Evolutionary conservation across 176 grass and related monocot species (phyloP), one percentile per base, ranked within the genome.

Genomic region (Pontederia paniculata): DNA sequence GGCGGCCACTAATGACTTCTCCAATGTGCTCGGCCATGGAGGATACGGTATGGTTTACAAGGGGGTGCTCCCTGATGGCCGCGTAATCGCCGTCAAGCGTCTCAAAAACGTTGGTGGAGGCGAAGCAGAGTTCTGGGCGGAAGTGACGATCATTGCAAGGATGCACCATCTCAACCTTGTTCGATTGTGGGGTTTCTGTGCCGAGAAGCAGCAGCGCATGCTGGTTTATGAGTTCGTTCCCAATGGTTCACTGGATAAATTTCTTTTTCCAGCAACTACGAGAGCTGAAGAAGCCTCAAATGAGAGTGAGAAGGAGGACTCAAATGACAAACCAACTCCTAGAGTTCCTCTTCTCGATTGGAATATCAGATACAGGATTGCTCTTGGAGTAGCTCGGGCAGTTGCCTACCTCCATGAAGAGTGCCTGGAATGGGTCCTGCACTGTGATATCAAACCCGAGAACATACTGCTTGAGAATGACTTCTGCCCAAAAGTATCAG

Each of bases 81-180:
- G 89, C 13, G 81, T 75, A 16, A 80, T 95, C 12, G 89, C 89
- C 0, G 89, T 95, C 49, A 95, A 95, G 80, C 89, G 83, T 69
- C 81, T 95, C 9, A 72, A 49, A 42, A 81, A 78, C 57, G 65
- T 95, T 13, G 78, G 78, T 37, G 85, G 89, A 6, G 89, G 78
- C 43, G 89, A 95, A 78, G 81, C 85, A 0, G 89, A 95, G 70
- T 95, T 95, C 75, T 95, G 89, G 89, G 85, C 78, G 7, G 89
- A 95, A 78, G 85, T 95, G n/a, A 88, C 85, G 44, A 89, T 89
- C 79, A 95, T 95, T 61, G 89, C 89, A 1, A 57, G 89, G 48
- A 95, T 95, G 89, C 89, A 95, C 59, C 89, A 95, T 70, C 89
- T 95, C 1, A 95, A 95, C 82, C 78, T 95, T 44, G 89, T 95